phyloP scores from a whole-genome alignment of 2,329 filamentous ascomycete genomes.

The Xylariaceae sp. region DNA sequence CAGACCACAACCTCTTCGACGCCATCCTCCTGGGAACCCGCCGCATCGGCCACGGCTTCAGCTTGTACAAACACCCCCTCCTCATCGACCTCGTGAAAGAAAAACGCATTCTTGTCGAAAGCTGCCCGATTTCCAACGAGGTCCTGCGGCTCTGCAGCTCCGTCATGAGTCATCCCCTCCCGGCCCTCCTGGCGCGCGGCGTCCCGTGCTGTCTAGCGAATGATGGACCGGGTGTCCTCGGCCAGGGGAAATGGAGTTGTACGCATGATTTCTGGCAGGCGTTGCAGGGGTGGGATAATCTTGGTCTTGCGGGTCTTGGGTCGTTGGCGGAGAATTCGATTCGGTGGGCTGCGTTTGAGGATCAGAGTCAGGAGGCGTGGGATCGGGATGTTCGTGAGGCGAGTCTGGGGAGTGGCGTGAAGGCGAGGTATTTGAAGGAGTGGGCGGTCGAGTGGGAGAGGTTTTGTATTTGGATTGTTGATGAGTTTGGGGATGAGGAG shows the following conservation, averaged over 20 bases:
- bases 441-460: slow-evolving; percentile 82
- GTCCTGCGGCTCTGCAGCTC: slow-evolving; percentile 72
- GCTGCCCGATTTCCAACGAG: slow-evolving; percentile 87
- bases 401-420: slow-evolving; percentile 62
- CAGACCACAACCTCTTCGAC: slow-evolving; percentile 81
- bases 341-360: slow-evolving; percentile 83
- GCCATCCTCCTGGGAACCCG: slow-evolving; percentile 80
- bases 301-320: slow-evolving; percentile 80
- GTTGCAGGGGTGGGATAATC: slow-evolving; percentile 84
- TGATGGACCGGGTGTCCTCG: slow-evolving; percentile 84
- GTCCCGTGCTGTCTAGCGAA: slow-evolving; percentile 82
- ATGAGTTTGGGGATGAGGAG: slow-evolving; percentile 57
- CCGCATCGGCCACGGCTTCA: slow-evolving; percentile 84
- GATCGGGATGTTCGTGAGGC: slow-evolving; percentile 66
- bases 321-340: slow-evolving; percentile 90
- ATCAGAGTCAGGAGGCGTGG: slow-evolving; percentile 68
- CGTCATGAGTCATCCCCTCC: slow-evolving; percentile 73
- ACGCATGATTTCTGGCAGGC: slow-evolving; percentile 95
- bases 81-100: slow-evolving; percentile 85
- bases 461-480: slow-evolving; percentile 86
- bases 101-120: slow-evolving; percentile 81
- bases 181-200: slow-evolving; percentile 76
- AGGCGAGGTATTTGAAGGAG: slow-evolving; percentile 67
- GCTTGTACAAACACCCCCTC: slow-evolving; percentile 84
- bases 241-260: slow-evolving; percentile 74